Conservation (phyloP, 2,329 filamentous ascomycete genomes). For the Colletotrichum aenigma region DNA sequence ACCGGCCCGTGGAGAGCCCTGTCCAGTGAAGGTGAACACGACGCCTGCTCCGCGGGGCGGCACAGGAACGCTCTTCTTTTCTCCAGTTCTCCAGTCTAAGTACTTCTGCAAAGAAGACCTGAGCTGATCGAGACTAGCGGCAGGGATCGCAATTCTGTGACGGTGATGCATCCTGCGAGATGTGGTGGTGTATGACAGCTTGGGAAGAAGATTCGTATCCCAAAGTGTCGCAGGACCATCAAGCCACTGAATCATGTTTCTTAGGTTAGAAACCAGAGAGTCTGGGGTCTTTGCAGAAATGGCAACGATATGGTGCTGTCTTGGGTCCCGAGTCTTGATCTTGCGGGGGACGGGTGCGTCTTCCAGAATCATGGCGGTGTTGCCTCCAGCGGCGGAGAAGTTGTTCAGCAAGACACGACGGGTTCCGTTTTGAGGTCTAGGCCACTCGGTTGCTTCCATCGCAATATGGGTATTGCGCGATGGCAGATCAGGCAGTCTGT, state of each 20-base stretch:
- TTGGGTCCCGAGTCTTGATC: constrained; percentile 52
- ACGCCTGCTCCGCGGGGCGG: constrained; percentile 47
- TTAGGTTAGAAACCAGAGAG: not conserved
- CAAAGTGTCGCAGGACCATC: constrained; percentile 29
- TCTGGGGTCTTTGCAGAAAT: constrained; percentile 55
- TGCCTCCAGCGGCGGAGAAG: constrained; percentile 74
- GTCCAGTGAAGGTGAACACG: constrained; percentile 59
- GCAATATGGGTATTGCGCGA: constrained; percentile 63
- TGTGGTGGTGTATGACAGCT: constrained; percentile 64
- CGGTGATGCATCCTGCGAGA: constrained; percentile 63
- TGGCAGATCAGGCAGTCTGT: constrained; percentile 61
- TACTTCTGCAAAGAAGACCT: not conserved
- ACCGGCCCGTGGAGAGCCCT: constrained; percentile 56
- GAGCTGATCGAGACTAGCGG: constrained; percentile 33
- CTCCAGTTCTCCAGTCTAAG: constrained; percentile 38
- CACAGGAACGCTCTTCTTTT: constrained; percentile 43
- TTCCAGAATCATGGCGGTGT: constrained; percentile 66
- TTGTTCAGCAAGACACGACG: constrained; percentile 66
- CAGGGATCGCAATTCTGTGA: constrained; percentile 45
- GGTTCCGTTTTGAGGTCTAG: constrained; percentile 46
- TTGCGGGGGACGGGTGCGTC: constrained; percentile 54
- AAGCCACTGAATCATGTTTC: constrained; percentile 48
- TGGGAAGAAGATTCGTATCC: not conserved
- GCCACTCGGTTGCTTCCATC: constrained; percentile 51
- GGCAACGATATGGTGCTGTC: constrained; percentile 59